phyloP scores from a whole-genome alignment of 2,329 filamentous ascomycete genomes.

The Aspergillus sp. region DNA sequence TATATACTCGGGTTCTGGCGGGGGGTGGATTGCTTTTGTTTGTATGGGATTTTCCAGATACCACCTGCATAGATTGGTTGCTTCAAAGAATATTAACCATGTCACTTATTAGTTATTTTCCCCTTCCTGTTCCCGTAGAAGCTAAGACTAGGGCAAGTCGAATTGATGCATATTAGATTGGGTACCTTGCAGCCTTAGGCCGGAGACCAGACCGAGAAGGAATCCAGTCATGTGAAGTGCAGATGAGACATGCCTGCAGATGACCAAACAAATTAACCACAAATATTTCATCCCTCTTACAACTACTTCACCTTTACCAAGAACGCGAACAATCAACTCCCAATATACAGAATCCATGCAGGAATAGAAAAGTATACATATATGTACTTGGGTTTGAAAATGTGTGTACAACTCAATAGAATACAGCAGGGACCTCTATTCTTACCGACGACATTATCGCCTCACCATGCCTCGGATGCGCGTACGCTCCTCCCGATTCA shows the following conservation, averaged over 20 bases:
- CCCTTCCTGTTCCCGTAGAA: not conserved
- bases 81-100: not conserved
- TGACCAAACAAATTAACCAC: too few relatives aligned
- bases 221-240: too few relatives aligned
- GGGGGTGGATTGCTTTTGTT: not conserved
- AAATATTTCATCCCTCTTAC: too few relatives aligned
- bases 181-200: too few relatives aligned
- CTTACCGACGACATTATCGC: slow-evolving; percentile 3
- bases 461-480: slow-evolving; percentile 69
- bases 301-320: too few relatives aligned
- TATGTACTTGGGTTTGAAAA: not conserved
- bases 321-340: too few relatives aligned
- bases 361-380: not conserved
- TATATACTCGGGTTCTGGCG: slow-evolving; percentile 15
- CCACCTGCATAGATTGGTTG: slow-evolving; percentile 12
- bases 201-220: too few relatives aligned
- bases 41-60: slow-evolving; percentile 8
- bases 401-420: not conserved
- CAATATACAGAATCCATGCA: too few relatives aligned
- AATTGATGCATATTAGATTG: not conserved
- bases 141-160: not conserved
- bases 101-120: not conserved
- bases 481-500: slow-evolving; percentile 70
- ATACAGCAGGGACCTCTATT: not conserved
- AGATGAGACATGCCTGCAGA: too few relatives aligned